Evolutionary conservation across 345 rosid genomes (phyloP).

Genomic region (Rhodomyrtus tomentosa): DNA sequence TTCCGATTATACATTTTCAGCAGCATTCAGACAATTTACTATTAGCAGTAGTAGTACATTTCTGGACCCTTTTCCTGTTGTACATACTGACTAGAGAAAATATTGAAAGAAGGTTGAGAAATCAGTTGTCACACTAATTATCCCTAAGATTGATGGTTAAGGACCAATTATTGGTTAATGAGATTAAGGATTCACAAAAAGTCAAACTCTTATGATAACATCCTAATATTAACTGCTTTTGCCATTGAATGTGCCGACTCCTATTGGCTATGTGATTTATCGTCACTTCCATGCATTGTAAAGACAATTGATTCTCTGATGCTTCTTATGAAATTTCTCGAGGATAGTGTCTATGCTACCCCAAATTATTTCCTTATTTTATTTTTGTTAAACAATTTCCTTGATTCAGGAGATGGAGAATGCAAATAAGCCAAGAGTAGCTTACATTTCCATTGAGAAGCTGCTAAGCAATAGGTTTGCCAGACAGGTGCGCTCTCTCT

Average conservation of each 20-base stretch:
- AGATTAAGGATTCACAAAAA: not conserved
- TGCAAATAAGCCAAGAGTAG: slow-evolving; percentile 18
- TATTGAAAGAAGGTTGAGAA: not conserved
- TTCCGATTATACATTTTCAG: not conserved
- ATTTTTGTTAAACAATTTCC: not conserved
- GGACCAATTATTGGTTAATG: not conserved
- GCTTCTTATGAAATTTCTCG: not conserved
- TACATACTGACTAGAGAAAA: not conserved
- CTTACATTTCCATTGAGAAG: slow-evolving; percentile 44
- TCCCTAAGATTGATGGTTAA: not conserved
- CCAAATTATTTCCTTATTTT: not conserved
- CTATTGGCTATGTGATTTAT: not conserved
- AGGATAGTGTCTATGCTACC: not conserved
- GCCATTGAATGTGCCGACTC: not conserved
- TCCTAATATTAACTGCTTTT: not conserved
- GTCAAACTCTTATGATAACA: not conserved
- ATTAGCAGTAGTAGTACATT: not conserved
- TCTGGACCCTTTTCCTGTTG: not conserved
- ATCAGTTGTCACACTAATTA: not conserved
- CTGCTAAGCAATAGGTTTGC: slow-evolving; percentile 77
- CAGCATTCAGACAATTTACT: not conserved
- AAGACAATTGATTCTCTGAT: not conserved
- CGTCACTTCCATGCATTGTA: not conserved
- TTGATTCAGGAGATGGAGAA: slow-evolving; percentile 30
- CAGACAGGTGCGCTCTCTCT: slow-evolving; percentile 40